A percentile compares a stretch with the other conserved stretches of the same genome.
Evolutionary conservation across 2,329 filamentous ascomycete genomes (phyloP).

Genomic region (Teratosphaeria zuluensis): DNA sequence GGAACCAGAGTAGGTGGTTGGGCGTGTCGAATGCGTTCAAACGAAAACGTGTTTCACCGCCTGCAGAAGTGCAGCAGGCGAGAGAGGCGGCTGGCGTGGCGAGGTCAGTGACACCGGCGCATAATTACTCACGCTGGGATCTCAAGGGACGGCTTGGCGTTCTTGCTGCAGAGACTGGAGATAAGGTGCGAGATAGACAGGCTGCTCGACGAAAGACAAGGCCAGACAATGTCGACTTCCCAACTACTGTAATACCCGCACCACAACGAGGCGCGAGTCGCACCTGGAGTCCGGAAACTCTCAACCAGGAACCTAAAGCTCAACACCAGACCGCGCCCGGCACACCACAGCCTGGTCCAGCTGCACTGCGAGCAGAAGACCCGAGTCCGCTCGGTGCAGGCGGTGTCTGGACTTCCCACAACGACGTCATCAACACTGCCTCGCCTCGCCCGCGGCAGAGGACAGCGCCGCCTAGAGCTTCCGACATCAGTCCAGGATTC

Average conservation of each 20-base stretch:
- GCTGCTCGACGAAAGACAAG: slow-evolving; percentile 10
- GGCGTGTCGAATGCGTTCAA: slow-evolving; percentile 49
- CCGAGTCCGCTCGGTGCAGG: slow-evolving; percentile 1
- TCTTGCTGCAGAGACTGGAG: slow-evolving; percentile 38
- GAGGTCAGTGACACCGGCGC: slow-evolving; percentile 27
- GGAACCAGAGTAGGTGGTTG: slow-evolving; percentile 34
- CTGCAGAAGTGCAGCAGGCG: slow-evolving; percentile 46
- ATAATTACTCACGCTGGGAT: slow-evolving; percentile 35
- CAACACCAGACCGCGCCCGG: not conserved
- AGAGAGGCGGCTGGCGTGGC: slow-evolving; percentile 9
- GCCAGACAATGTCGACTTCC: slow-evolving; percentile 34
- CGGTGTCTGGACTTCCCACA: not conserved
- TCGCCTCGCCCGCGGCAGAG: not conserved
- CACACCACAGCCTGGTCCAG: not conserved
- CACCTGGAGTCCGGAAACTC: slow-evolving; percentile 35
- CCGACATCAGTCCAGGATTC: not conserved
- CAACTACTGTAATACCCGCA: slow-evolving; percentile 53
- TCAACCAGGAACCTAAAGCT: not conserved
- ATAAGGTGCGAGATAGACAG: slow-evolving; percentile 33
- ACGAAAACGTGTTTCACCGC: slow-evolving; percentile 47
- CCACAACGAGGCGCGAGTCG: slow-evolving; percentile 42
- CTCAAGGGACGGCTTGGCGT: slow-evolving; percentile 37
- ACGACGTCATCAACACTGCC: not conserved
- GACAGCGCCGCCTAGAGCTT: not conserved
- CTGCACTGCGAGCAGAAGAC: slow-evolving; percentile 1